Base-by-base conservation (phyloP, 2,329 filamentous ascomycete species). In the Chrysoporthe cubensis region DNA sequence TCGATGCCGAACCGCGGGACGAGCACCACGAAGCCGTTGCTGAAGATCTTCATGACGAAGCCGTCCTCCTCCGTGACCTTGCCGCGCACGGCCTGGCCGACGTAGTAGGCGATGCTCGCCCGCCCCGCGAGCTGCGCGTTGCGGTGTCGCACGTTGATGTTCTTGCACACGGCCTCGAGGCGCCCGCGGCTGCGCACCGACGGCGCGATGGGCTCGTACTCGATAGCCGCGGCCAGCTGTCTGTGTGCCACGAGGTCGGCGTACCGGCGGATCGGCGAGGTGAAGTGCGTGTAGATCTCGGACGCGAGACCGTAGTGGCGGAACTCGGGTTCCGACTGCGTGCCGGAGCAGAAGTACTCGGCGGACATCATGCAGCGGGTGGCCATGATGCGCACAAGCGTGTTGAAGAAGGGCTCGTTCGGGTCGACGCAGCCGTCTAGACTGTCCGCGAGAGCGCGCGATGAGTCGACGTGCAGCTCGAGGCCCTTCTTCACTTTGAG, bases 351-450 rank as follows among this genome's bases (percentile, higher is more conserved):
- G 81, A 99, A 99, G 81, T 99, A 99, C 80, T 99, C 96, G 70
- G 96, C 96, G 65, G 93, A 96, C 85, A 97, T 97, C 96, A 99
- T 99, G 86, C 96, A 99, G 32, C 96, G 91, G 9, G 96, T 99
- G 11, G 96, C 96, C 83, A 99, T 92, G 80, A 99, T 97, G 77
- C 96, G 93, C 73, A 99, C 91, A 34, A 99, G 88, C 2, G 95
- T 99, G 85, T 99, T 99, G 87, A 99, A 98, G 83, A 97, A 99
- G 40, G 95, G 93, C 74, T 98, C 92, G 11, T 83, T 77, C 0
- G 89, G 80, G 75, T 97, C 94, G 60, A 91, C 85, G 77, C 96
- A 99, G 44, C 81, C 83, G 79, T 99, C 96, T 1, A 99, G 87
- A 21, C 93, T 97, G 78, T 96, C 93, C 63, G 96, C 96, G 16